Percentiles rank a stretch among this genome's conserved stretches.
Evolutionary conservation across 2,329 filamentous ascomycete genomes (phyloP).

Genomic region (Fusarium azukiicola): DNA sequence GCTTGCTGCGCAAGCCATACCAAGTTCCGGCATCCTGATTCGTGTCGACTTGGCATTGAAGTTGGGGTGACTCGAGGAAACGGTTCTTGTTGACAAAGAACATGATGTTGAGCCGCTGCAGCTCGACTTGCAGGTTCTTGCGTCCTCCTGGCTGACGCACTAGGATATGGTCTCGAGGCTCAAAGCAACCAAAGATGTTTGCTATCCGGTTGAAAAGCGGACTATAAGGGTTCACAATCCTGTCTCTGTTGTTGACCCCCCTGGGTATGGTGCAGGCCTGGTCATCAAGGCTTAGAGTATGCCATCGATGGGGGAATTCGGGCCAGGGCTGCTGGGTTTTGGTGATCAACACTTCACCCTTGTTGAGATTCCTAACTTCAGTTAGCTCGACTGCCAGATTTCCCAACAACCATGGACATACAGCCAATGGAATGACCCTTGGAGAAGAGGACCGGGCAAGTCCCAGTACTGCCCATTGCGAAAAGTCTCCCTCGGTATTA

Average conservation of each 20-base stretch:
- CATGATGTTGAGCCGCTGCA: conserved; percentile 73
- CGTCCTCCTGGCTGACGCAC: conserved; percentile 46
- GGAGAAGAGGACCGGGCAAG: conserved; percentile 72
- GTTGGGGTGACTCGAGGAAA: conserved; percentile 71
- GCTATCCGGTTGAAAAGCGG: conserved; percentile 46
- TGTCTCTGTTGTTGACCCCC: conserved; percentile 23
- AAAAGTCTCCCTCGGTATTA: conserved; percentile 48
- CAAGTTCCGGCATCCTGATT: conserved; percentile 80
- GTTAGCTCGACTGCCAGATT: not conserved
- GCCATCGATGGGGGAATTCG: conserved; percentile 24
- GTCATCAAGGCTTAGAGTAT: conserved; percentile 34
- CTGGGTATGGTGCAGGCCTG: conserved; percentile 37
- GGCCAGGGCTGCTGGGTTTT: conserved; percentile 45
- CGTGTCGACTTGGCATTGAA: conserved; percentile 73
- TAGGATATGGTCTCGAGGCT: conserved; percentile 41
- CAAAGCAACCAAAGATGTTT: conserved; percentile 48
- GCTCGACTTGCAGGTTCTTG: conserved; percentile 65
- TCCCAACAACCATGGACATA: conserved; percentile 37
- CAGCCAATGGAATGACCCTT: conserved; percentile 79
- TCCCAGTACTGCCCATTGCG: conserved; percentile 57
- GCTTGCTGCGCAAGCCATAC: conserved; percentile 79
- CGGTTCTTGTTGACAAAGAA: conserved; percentile 71
- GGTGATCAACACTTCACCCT: conserved; percentile 48
- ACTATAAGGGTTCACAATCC: conserved; percentile 48
- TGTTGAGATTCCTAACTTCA: conserved; percentile 40